Evolutionary conservation across 2,329 filamentous ascomycete genomes (phyloP), one percentile per base, ranked within the genome.

Genomic region (Celoporthe dispersa): DNA sequence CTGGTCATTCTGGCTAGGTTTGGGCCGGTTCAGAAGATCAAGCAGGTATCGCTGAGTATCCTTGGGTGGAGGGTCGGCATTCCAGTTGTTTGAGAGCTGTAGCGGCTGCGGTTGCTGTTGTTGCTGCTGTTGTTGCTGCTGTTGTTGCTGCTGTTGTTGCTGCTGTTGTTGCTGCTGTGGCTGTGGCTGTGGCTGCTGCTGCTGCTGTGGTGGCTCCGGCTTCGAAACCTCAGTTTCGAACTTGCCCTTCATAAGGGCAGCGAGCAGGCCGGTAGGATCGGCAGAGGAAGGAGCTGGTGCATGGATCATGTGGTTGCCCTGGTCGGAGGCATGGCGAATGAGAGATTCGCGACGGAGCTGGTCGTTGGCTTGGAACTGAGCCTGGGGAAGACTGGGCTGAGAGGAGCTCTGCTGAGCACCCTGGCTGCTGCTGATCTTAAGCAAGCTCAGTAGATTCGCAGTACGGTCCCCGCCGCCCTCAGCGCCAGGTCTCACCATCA

Each of bases 11-110:
- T 91, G 88, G 70, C 85, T 84, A 16, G 89, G 88, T 81, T 91
- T 94, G 66, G 92, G 90, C 64, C 92, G 90, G 77, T 94, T 96
- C 73, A 99, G 87, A 70, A 98, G 85, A 75, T 93, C 92, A 72
- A 98, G 88, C 63, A 99, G 85, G 77, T 96, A 92, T 73, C 95
- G 91, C 80, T 97, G 92, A 5, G 94, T 93, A 79, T 94, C 91
- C 62, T 89, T 86, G 31, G 87, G 81, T 67, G 88, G 87, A 59
- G 87, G 83, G 44, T 83, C 82, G 35, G 83, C 80, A 73, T 80
- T 83, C 81, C 86, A 87, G 53, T 76, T 73, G 48, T 81, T 75
- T 55, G 74, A 64, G 57, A 76, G 61, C 48, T 71, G 60, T 7
- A 22, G 68, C 63, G 68, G 25, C n/a, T 62, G 59, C 33, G 35